phyloP scores from a whole-genome alignment of 1,139 yeast species.

The Schwanniomyces etchellsii region DNA sequence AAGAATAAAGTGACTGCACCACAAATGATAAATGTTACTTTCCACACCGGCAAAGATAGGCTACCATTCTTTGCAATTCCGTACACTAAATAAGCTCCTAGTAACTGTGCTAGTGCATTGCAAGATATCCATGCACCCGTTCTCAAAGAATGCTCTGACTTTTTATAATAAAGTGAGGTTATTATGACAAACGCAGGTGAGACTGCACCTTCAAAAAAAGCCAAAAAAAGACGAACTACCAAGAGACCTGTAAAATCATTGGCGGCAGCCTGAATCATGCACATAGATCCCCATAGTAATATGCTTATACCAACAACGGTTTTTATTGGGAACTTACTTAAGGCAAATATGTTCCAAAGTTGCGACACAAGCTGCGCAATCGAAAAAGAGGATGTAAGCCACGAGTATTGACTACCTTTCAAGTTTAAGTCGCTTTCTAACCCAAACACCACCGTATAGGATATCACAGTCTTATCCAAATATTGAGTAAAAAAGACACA shows the following conservation, averaged over 20 bases:
- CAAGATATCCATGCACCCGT: slow-evolving; percentile 21
- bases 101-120: slow-evolving; percentile 17
- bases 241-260: slow-evolving; percentile 28
- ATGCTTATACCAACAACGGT: slow-evolving; percentile 45
- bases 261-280: slow-evolving; percentile 41
- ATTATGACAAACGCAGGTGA: slow-evolving; percentile 49
- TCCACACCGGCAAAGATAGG: slow-evolving; percentile 13
- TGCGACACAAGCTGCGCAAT: slow-evolving; percentile 60
- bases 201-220: slow-evolving; percentile 55
- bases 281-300: too few relatives aligned
- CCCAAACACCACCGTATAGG: slow-evolving; percentile 57
- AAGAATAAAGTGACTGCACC: slow-evolving; percentile 19
- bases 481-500: slow-evolving; percentile 47
- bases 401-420: slow-evolving; percentile 46
- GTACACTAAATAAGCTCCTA: slow-evolving; percentile 18
- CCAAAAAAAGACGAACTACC: slow-evolving; percentile 41
- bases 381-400: slow-evolving; percentile 50
- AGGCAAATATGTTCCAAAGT: slow-evolving; percentile 51
- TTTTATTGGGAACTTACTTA: slow-evolving; percentile 43
- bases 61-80: slow-evolving; percentile 7
- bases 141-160: too few relatives aligned
- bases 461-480: slow-evolving; percentile 57
- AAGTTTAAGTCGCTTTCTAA: slow-evolving; percentile 46
- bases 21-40: slow-evolving; percentile 21
- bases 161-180: slow-evolving; percentile 45